Percentiles rank a stretch among this genome's conserved stretches.
These are phyloP conservation scores for Perilla frutescens DNA, from an alignment of 257 asterid species.

Conservation along the genomic window DNA sequence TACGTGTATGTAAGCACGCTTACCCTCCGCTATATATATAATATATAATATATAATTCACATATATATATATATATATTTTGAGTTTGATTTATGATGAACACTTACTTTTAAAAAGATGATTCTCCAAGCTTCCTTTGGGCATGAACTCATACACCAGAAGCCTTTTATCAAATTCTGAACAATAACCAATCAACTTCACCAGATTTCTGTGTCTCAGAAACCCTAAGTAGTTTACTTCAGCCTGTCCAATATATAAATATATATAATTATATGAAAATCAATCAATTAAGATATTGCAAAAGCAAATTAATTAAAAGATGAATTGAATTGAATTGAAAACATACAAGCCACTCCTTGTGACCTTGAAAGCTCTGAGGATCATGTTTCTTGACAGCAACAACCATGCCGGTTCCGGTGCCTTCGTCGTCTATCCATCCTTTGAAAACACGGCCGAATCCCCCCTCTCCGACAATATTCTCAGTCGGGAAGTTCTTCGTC, in stretches of 20 bases:
- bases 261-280: too few relatives aligned
- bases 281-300: too few relatives aligned
- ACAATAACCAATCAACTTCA: conserved; percentile 78
- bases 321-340: background rate
- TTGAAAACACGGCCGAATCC: conserved; percentile 82
- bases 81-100: too few relatives aligned
- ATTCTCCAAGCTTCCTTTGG: conserved; percentile 79
- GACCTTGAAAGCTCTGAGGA: conserved; percentile 71
- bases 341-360: conserved; percentile 84
- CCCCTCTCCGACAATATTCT: conserved; percentile 79
- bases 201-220: conserved; percentile 70
- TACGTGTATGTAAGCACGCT: too few relatives aligned
- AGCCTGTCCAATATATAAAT: conserved; percentile 40
- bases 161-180: conserved; percentile 64
- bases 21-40: too few relatives aligned
- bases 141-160: conserved; percentile 75
- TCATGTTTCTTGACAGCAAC: conserved; percentile 77
- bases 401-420: conserved; percentile 69
- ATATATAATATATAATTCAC: too few relatives aligned
- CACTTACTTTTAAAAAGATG: conserved; percentile 69
- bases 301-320: background rate
- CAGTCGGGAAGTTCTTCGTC: conserved; percentile 64
- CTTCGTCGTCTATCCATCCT: conserved; percentile 71
- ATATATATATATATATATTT: too few relatives aligned
- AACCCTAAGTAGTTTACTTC: conserved; percentile 70